Conservation (phyloP, 495 filamentous ascomycete species). For the Chaetomidium leptoderma region DNA sequence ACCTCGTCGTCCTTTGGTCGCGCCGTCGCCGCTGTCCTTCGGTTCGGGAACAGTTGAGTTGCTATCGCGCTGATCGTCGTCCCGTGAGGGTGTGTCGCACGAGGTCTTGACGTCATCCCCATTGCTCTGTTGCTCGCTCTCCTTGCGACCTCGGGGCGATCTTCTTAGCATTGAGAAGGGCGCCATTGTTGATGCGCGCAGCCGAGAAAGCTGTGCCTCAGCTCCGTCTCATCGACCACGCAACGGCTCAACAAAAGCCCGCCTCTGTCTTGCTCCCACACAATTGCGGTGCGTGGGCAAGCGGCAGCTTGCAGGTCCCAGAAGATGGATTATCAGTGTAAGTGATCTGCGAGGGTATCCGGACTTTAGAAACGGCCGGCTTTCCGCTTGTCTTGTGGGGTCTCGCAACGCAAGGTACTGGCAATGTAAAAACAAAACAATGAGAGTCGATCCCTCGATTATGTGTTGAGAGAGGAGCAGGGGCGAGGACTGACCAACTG, state of each 20-base stretch:
- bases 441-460: background rate
- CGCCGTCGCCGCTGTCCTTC: background rate
- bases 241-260: background rate
- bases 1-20: conserved; percentile 29
- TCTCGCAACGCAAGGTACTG: background rate
- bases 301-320: conserved; percentile 1
- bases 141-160: conserved; percentile 23
- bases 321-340: background rate
- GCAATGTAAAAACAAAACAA: background rate
- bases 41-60: conserved; percentile 1
- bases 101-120: conserved; percentile 21
- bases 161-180: conserved; percentile 31
- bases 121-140: conserved; percentile 8
- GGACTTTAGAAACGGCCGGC: background rate
- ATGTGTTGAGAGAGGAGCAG: background rate
- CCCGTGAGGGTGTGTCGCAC: conserved; percentile 1
- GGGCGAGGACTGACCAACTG: background rate
- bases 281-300: background rate
- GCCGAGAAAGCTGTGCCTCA: background rate
- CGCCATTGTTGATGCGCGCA: conserved; percentile 25
- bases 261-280: background rate
- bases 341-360: no score
- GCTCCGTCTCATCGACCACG: conserved; percentile 17
- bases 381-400: background rate
- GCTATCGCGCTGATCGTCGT: conserved; percentile 3